Evolutionary conservation across 768 basidiomycete species (phyloP), one percentile per base, ranked within the genome.

Genomic region (Leccinum variicolor): DNA sequence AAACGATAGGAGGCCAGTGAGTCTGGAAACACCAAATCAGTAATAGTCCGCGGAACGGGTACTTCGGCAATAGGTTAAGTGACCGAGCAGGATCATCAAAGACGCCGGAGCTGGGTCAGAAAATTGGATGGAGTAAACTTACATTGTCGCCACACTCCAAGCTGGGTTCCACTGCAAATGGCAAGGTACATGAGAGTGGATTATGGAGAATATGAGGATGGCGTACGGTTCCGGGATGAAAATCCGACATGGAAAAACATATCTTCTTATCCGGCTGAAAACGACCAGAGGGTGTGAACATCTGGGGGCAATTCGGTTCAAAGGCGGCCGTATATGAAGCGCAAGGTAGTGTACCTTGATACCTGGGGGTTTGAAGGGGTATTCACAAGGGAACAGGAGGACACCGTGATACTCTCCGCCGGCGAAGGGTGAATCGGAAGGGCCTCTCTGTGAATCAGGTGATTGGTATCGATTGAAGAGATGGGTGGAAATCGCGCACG

Each of bases 221-320:
- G 82, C 89, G 70, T 64, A 92, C 91, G 13, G 90, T 83, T 60
- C 91, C 92, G 0, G 93, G 92, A 67, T 94, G 93, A 68, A 93
- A 94, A 73, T 94, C 92, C 4, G 92, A 94, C 94, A 98, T 97
- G 23, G 93, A 96, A 76, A 97, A 96, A 71, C 95, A 98, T 55
- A 98, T 97, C 81, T 94, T 97, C 76, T 85, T 87, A 79, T 93
- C 91, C 21, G 91, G 90, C 63, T 90, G 84, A 74, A 95, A 95
- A 58, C 93, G 85, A 19, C 93, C 93, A 6, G 90, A 92, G 0
- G 93, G 93, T 14, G 93, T 94, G 64, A 86, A 82, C 91, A 94
- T 92, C 92, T 94, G 64, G 21, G 58, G 45, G 39, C n/a, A 52
- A 45, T 59, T 48, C 31, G 11, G 50, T 63, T 58, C n/a, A 43